These are phyloP conservation scores for Trichocladium antarcticum DNA, from an alignment of 495 filamentous ascomycete genomes.

Conservation along the genomic window DNA sequence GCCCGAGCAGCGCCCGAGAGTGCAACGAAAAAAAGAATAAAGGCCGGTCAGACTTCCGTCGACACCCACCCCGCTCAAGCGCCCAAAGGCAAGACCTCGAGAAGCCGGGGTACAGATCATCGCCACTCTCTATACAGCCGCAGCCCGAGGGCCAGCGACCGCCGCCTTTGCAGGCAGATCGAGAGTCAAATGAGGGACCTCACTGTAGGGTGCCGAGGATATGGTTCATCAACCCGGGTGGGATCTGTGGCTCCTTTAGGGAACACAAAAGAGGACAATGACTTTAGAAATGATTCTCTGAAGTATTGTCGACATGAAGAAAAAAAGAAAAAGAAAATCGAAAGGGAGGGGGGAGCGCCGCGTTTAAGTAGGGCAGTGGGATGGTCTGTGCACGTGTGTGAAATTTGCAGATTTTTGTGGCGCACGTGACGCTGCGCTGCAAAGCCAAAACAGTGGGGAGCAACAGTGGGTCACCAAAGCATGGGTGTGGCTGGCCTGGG, in stretches of 20 bases:
- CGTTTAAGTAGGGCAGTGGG: neutral
- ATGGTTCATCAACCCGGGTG: constrained; percentile 52
- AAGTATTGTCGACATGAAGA: constrained; percentile 49
- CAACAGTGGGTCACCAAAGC: too few species aligned
- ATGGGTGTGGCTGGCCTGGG: too few species aligned
- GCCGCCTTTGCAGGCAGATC: constrained; percentile 42
- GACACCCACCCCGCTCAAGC: constrained; percentile 46
- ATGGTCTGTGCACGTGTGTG: constrained; percentile 11
- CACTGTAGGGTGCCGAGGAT: constrained; percentile 53
- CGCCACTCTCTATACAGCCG: constrained; percentile 49
- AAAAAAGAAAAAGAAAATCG: constrained; percentile 10
- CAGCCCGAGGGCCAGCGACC: constrained; percentile 21
- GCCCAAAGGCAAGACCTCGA: constrained; percentile 42
- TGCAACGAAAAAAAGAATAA: constrained; percentile 39
- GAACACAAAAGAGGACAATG: constrained; percentile 67
- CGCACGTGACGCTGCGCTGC: constrained; percentile 8
- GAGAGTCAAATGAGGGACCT: constrained; percentile 37
- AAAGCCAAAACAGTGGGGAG: too few species aligned
- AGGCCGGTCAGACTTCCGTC: constrained; percentile 56
- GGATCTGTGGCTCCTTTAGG: constrained; percentile 57
- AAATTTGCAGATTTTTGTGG: constrained; percentile 2
- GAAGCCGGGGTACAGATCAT: constrained; percentile 50
- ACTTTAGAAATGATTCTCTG: constrained; percentile 88
- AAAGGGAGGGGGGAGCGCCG: neutral
- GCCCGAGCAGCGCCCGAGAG: constrained; percentile 28